phyloP scores from a whole-genome alignment of 371 early-diverging fungal species.

The Apophysomyces trapeziformis region DNA sequence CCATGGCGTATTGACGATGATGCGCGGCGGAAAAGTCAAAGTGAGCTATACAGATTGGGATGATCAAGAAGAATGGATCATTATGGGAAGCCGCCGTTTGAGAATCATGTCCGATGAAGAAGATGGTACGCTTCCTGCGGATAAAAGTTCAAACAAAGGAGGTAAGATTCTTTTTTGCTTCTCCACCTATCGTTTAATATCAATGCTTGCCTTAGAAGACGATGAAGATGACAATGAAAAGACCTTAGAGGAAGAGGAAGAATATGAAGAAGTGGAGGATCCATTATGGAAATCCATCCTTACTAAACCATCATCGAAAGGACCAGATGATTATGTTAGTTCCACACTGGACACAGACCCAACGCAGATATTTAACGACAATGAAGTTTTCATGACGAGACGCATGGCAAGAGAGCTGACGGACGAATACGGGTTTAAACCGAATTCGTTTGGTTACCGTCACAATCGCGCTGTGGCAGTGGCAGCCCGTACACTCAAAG shows the following conservation, averaged over 20 bases:
- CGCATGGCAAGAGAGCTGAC: constrained; percentile 51
- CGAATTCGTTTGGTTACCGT: constrained; percentile 58
- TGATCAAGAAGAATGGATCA: constrained; percentile 67
- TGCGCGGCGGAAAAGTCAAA: constrained; percentile 53
- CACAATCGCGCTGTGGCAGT: constrained; percentile 53
- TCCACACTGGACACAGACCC: constrained; percentile 42
- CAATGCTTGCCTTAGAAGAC: not conserved
- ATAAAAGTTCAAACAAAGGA: not conserved
- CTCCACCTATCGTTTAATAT: no score
- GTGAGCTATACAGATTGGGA: constrained; percentile 62
- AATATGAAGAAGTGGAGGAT: not conserved
- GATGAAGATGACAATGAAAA: constrained; percentile 20
- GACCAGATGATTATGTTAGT: constrained; percentile 34
- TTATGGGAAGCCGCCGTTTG: constrained; percentile 57
- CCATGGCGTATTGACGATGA: constrained; percentile 47
- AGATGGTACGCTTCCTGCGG: not conserved
- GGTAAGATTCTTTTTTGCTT: no score
- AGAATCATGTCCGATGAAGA: constrained; percentile 12
- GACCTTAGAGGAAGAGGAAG: constrained; percentile 7
- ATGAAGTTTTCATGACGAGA: constrained; percentile 59
- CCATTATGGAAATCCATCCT: not conserved
- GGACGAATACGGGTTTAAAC: constrained; percentile 47
- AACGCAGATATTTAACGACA: constrained; percentile 51
- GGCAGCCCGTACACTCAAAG: constrained; percentile 16
- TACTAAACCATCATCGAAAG: constrained; percentile 3